These are phyloP conservation scores for Seminavis robusta DNA, from an alignment of 108 stramenopile species.

Conservation along the genomic window DNA sequence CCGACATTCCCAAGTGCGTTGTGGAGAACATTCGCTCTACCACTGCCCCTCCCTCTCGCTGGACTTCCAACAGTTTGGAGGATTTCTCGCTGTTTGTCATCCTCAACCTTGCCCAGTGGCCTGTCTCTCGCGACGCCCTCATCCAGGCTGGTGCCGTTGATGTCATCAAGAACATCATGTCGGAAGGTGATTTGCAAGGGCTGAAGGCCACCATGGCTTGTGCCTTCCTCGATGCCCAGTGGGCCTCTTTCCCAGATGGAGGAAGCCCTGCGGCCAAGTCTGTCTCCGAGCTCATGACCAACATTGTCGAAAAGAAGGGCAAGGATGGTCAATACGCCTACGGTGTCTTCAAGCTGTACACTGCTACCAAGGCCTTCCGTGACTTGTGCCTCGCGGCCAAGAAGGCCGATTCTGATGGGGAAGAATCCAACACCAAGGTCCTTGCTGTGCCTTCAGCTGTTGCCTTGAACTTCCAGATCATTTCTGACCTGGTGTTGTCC, in stretches of 20 bases:
- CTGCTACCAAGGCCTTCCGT: constrained; percentile 86
- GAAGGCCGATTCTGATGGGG: constrained; percentile 46
- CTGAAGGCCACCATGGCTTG: constrained; percentile 93
- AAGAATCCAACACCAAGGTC: constrained; percentile 69
- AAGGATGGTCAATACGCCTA: constrained; percentile 91
- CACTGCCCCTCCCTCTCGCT: constrained; percentile 79
- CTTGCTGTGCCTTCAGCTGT: constrained; percentile 84
- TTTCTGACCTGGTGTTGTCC: constrained; percentile 86
- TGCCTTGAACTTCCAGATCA: constrained; percentile 80
- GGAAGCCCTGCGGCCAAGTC: constrained; percentile 83
- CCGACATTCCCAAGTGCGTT: constrained; percentile 85
- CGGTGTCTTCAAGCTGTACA: constrained; percentile 92
- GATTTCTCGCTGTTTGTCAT: constrained; percentile 88
- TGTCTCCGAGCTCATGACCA: constrained; percentile 87
- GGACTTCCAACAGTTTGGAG: constrained; percentile 89
- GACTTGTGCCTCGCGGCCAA: constrained; percentile 69
- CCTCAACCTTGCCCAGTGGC: constrained; percentile 87
- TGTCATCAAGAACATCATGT: constrained; percentile 88
- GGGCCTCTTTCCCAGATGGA: constrained; percentile 79
- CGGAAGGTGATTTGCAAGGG: constrained; percentile 86
- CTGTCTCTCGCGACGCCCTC: constrained; percentile 73
- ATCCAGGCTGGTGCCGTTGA: constrained; percentile 82
- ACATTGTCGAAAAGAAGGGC: constrained; percentile 89
- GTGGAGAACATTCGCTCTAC: constrained; percentile 82
- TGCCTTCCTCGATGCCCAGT: constrained; percentile 79